phyloP scores from a whole-genome alignment of 1,139 yeast genomes.

The Candida pseudoviswanathii region DNA sequence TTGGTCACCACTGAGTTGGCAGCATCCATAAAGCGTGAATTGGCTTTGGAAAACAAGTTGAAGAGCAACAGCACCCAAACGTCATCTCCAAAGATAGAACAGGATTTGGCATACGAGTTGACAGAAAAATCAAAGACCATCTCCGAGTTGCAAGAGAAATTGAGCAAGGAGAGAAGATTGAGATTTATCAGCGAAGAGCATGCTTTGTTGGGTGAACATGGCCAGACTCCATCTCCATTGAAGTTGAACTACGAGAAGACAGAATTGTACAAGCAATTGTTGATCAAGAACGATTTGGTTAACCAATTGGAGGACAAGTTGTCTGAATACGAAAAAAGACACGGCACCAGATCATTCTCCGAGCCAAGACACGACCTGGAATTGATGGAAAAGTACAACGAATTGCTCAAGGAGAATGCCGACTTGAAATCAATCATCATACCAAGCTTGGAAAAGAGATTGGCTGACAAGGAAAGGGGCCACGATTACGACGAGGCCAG shows the following conservation, averaged over 20 bases:
- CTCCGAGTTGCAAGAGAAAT: constrained; percentile 54
- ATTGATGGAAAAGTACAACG: constrained; percentile 40
- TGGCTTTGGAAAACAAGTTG: constrained; percentile 54
- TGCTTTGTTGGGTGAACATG: constrained; percentile 56
- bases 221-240: constrained; percentile 54
- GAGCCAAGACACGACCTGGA: constrained; percentile 17
- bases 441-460: constrained; percentile 42
- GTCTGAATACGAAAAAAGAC: constrained; percentile 29
- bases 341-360: constrained; percentile 11
- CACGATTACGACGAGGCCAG: constrained; percentile 19
- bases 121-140: constrained; percentile 49
- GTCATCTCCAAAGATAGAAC: constrained; percentile 6
- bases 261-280: constrained; percentile 48
- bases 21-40: constrained; percentile 67
- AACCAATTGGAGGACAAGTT: constrained; percentile 45
- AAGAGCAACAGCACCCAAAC: constrained; percentile 16
- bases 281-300: constrained; percentile 50
- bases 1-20: constrained; percentile 73
- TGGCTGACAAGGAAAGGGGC: constrained; percentile 10
- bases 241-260: constrained; percentile 61
- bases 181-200: constrained; percentile 74
- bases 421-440: constrained; percentile 43
- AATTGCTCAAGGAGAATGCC: constrained; percentile 43
- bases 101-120: constrained; percentile 27
- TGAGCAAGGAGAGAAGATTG: constrained; percentile 65